phyloP scores from a whole-genome alignment of 495 filamentous ascomycete genomes.

The Xylaria intraflava region DNA sequence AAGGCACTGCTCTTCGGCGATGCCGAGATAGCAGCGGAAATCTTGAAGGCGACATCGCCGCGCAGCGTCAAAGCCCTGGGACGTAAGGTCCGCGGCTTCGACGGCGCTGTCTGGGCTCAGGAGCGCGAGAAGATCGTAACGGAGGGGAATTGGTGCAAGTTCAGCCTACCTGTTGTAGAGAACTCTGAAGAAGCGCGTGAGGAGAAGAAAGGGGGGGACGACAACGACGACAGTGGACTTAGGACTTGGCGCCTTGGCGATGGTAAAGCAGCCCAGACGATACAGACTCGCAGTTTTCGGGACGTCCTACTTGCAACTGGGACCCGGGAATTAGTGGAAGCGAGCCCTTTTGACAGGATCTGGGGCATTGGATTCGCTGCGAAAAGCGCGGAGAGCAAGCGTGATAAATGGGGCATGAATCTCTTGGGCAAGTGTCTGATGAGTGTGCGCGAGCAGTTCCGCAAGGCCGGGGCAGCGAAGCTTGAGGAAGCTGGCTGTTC shows the following conservation, averaged over 20 bases:
- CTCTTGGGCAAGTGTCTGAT: conserved; percentile 52
- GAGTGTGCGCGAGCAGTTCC: conserved; percentile 41
- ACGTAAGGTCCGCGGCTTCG: conserved; percentile 49
- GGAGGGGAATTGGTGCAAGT: conserved; percentile 55
- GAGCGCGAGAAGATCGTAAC: conserved; percentile 51
- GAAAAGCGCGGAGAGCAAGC: conserved; percentile 39
- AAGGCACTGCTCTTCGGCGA: conserved; percentile 53
- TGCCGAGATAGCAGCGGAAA: conserved; percentile 27
- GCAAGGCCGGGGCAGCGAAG: conserved; percentile 17
- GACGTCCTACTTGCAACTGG: conserved; percentile 50
- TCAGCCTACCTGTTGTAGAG: conserved; percentile 24
- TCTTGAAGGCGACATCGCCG: conserved; percentile 39
- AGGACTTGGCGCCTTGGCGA: not conserved
- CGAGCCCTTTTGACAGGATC: conserved; percentile 53
- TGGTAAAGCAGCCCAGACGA: not conserved
- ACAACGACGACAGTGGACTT: not conserved
- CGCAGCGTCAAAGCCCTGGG: conserved; percentile 49
- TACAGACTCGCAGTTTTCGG: conserved; percentile 22
- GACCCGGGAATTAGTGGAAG: conserved; percentile 56
- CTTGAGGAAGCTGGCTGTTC: not conserved
- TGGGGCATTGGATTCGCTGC: conserved; percentile 62
- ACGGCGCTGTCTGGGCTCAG: conserved; percentile 45
- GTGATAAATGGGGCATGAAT: conserved; percentile 58
- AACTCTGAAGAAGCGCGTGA: not conserved
- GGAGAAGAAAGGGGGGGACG: not conserved